Base-by-base conservation (phyloP, 192 early-diverging fungal genomes). In the Umbelopsis isabellina region DNA sequence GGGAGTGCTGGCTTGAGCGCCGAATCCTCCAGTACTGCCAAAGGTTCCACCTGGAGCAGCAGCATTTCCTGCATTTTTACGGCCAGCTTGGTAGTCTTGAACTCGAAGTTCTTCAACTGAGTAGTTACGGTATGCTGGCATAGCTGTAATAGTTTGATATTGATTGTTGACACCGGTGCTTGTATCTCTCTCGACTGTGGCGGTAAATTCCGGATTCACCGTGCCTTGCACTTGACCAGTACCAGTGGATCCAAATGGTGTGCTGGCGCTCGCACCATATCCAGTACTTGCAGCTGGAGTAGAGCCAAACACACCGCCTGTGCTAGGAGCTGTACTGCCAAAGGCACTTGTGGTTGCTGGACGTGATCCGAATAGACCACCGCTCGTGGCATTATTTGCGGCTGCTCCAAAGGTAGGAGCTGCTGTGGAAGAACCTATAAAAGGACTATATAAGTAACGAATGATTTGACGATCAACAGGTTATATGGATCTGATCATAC, bases 31-130 rank as follows among this genome's bases (percentile, higher is more conserved):
- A 12, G 76, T 21, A 12, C 76, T 52, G 3, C 84, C 84, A 70
- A 84, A 83, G 13, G 47, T 73, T 2, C 69, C 51, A 20, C 69
- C 49, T 10, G 72, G n/a, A 30, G 72, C 51, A 4, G 61, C 68
- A 8, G 74, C 61, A 21, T 46, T 64, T 15, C 76, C 76, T 49
- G 55, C 77, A 65, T 76, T 82, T 71, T 95, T 95, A 58, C 94
- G 93, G 18, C 89, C 89, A 69, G 91, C 87, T 58, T 82, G 75
- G 68, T 98, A 98, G 75, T 98, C 97, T 83, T 93, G 89, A 3
- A 93, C 70, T 20, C 95, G 86, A 49, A 98, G 88, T 80, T 98
- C 96, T 82, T 98, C 95, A 46, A 90, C 86, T 20, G 93, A 97
- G 73, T 80, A 95, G 27, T 83, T 87, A 66, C 86, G 88, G 72